Percentiles rank a stretch among this genome's conserved stretches.
Conservation (phyloP, 139 green algal genomes). For the Haematococcus lacustris region DNA sequence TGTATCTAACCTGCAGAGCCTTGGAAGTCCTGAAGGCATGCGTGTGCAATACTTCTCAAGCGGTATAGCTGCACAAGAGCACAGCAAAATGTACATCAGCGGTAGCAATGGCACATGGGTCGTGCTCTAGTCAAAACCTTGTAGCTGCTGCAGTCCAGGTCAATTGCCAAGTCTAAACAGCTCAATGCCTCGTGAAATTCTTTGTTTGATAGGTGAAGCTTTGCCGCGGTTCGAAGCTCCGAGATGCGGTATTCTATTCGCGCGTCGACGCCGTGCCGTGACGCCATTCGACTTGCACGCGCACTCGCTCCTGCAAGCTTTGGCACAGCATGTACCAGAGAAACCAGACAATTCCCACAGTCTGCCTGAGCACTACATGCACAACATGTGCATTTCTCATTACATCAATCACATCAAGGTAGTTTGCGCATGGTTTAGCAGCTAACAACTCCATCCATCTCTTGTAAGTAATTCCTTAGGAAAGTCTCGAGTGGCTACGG, state of each 20-base stretch:
- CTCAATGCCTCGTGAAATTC: slow-evolving; percentile 23
- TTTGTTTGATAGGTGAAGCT: slow-evolving; percentile 13
- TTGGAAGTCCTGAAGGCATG: slow-evolving; percentile 26
- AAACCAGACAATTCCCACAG: no score
- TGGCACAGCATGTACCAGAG: no score
- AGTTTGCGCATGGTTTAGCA: no score
- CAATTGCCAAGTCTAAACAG: slow-evolving; percentile 30
- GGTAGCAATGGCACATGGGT: background rate
- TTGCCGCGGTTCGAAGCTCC: slow-evolving; percentile 15
- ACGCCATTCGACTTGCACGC: no score
- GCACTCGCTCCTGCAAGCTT: no score
- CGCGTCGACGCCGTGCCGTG: slow-evolving; percentile 16
- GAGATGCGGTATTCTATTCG: slow-evolving; percentile 14
- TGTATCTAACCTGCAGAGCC: slow-evolving; percentile 2
- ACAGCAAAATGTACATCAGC: background rate
- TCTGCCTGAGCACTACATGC: no score
- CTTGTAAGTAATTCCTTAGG: no score
- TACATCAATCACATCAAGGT: no score
- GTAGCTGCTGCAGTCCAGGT: slow-evolving; percentile 29
- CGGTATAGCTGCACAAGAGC: slow-evolving; percentile 21
- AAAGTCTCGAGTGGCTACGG: no score
- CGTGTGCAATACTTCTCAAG: slow-evolving; percentile 27
- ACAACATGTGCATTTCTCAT: no score
- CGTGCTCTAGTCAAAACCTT: slow-evolving; percentile 15
- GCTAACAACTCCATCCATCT: no score